A percentile compares a stretch with the other conserved stretches of the same genome.
These are phyloP conservation scores for Helianthus tuberosus DNA, from an alignment of 129 eudicot genomes.

Conservation along the genomic window DNA sequence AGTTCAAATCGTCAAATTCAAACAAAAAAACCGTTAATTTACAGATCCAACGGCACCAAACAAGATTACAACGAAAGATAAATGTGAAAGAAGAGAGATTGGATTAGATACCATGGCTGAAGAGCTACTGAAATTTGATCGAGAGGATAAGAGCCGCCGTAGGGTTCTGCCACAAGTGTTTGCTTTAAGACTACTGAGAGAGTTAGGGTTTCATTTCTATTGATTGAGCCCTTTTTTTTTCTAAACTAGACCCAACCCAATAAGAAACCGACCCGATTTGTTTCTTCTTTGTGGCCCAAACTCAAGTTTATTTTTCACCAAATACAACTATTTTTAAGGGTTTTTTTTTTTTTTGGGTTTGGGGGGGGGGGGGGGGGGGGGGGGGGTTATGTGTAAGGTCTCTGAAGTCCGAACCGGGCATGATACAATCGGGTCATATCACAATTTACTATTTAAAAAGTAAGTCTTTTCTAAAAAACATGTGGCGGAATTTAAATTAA, in stretches of 20 bases:
- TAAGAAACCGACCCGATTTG: background rate
- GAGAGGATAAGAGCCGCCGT: background rate
- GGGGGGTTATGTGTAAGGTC: too few species aligned
- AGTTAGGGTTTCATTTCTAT: slow-evolving; percentile 8
- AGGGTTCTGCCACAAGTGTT: background rate
- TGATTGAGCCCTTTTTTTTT: background rate
- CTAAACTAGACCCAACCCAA: background rate
- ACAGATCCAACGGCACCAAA: background rate
- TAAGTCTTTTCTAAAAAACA: too few species aligned
- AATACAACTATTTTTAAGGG: too few species aligned
- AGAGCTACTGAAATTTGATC: background rate
- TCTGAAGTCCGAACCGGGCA: too few species aligned
- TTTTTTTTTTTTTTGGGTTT: too few species aligned
- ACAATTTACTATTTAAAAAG: too few species aligned
- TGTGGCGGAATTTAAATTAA: too few species aligned
- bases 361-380: too few species aligned
- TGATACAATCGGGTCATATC: too few species aligned
- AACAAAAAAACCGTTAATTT: background rate
- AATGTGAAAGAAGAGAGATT: background rate
- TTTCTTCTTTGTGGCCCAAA: background rate
- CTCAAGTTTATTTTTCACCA: background rate
- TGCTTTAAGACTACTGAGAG: background rate
- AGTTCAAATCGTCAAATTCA: background rate
- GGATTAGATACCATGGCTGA: background rate
- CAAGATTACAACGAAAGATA: background rate